These are phyloP conservation scores for Fraxinus angustifolia DNA, from an alignment of 305 asterid species.

Conservation along the genomic window DNA sequence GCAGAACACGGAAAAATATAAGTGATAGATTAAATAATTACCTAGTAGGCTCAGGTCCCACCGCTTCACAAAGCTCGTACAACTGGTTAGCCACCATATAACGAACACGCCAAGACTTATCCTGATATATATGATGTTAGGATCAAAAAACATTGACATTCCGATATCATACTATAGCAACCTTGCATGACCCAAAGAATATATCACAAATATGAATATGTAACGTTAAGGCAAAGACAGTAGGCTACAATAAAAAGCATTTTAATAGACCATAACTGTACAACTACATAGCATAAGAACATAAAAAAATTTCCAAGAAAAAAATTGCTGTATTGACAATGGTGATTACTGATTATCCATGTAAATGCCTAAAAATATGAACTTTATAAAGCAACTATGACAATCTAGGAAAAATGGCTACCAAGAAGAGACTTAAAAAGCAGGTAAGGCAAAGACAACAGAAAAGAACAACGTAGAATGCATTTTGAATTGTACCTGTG, in stretches of 20 bases:
- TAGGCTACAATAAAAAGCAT: background rate
- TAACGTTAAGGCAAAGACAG: background rate
- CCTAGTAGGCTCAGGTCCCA: constrained; percentile 78
- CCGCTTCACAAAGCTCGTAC: constrained; percentile 73
- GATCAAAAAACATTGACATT: background rate
- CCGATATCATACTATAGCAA: background rate
- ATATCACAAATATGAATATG: background rate
- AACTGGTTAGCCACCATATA: constrained; percentile 79
- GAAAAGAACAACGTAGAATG: constrained; percentile 2
- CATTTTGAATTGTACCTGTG: constrained; percentile 53
- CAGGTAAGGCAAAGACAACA: constrained; percentile 13
- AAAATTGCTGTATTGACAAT: background rate
- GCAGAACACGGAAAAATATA: background rate
- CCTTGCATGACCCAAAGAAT: background rate
- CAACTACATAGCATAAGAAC: background rate
- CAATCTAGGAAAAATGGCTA: background rate
- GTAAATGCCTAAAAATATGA: background rate
- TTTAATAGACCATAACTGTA: background rate
- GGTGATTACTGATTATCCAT: background rate
- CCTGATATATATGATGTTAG: constrained; percentile 37
- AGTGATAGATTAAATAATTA: background rate
- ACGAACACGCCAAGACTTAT: constrained; percentile 85
- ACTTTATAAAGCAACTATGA: background rate
- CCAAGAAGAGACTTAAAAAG: constrained; percentile 8
- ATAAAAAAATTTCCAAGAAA: background rate